Base-by-base conservation (phyloP, 2,329 filamentous ascomycete species). In the Nemania sp. region DNA sequence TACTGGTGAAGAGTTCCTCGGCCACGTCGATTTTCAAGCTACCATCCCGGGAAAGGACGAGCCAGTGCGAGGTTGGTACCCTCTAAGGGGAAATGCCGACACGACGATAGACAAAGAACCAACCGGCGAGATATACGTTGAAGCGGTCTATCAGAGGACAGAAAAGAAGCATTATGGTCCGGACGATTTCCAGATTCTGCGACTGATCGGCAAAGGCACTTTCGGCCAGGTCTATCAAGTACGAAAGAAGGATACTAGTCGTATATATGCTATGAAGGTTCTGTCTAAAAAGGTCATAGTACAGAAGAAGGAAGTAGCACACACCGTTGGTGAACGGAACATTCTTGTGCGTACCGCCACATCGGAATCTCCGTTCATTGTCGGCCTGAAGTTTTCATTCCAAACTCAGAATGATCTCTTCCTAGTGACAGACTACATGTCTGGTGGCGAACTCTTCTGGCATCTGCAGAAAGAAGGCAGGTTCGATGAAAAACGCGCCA, bases 371-470 rank as follows among this genome's bases (percentile, higher is more conserved):
- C 93, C 95, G 0, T 99, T 99, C 78, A 99, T 99, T 70, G 96
- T 99, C 47, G 95, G 95, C 7, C 86, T 99, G 76, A 99, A 99
- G 77, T 99, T 98, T 79, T 98, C 96, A 0, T 99, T 99, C 84
- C 96, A 99, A 80, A 98, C 96, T 0, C 93, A 94, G 1, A 96
- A 94, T 3, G 96, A 99, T 80, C 88, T 99, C 1, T 98, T 98
- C 79, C 86, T 99, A n/a, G 96, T 99, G 15, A 98, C 96, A 5
- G 96, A 98, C 79, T 99, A 98, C 84, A 98, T 99, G 96, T 99
- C 96, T 18, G 96, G 96, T 45, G 96, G 96, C 66, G 96, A 99
- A 80, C 86, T 99, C 1, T 99, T 99, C 82, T 99, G 96, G 95
- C 96, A 99, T 83, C 82, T 99, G 66, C 96, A 99, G 79, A 97